Conservation (phyloP, 495 filamentous ascomycete species). For the Hypomontagnella monticulosa region DNA sequence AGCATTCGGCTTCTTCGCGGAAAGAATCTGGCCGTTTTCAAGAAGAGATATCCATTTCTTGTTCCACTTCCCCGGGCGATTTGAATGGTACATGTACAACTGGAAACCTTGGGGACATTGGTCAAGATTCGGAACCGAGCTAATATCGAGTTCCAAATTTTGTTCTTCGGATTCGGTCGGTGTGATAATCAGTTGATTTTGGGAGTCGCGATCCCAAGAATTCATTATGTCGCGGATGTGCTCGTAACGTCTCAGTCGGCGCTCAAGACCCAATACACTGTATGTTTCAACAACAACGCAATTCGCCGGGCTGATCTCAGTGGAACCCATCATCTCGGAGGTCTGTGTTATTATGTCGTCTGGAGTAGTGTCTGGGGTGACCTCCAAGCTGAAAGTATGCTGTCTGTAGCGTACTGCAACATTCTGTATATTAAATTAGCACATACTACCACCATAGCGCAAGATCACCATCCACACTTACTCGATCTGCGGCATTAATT, state of each 20-base stretch:
- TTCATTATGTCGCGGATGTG: slow-evolving; percentile 87
- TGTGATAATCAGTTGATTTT: slow-evolving; percentile 72
- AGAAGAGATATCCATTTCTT: slow-evolving; percentile 82
- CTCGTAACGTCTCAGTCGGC: slow-evolving; percentile 87
- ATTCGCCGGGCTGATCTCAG: slow-evolving; percentile 64
- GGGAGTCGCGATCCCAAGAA: slow-evolving; percentile 83
- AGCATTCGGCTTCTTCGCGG: slow-evolving; percentile 72
- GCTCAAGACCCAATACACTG: slow-evolving; percentile 77
- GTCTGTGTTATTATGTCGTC: slow-evolving; percentile 74
- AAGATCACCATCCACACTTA: slow-evolving; percentile 50
- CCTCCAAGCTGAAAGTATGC: slow-evolving; percentile 66
- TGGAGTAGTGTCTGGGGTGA: slow-evolving; percentile 79
- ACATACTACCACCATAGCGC: slow-evolving; percentile 2
- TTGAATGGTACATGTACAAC: slow-evolving; percentile 80
- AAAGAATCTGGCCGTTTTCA: slow-evolving; percentile 76
- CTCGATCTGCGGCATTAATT: slow-evolving; percentile 80
- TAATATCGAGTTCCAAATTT: slow-evolving; percentile 56
- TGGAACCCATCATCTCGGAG: slow-evolving; percentile 60
- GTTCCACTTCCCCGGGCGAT: slow-evolving; percentile 82
- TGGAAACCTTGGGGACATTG: slow-evolving; percentile 66
- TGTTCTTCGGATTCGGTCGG: slow-evolving; percentile 47
- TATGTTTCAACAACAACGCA: slow-evolving; percentile 82
- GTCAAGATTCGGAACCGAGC: slow-evolving; percentile 64
- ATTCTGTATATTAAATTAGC: slow-evolving; percentile 48
- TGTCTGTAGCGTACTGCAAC: slow-evolving; percentile 76